Conservation (phyloP, 805 yeast genomes). For the Pichia sporocuriosa region DNA sequence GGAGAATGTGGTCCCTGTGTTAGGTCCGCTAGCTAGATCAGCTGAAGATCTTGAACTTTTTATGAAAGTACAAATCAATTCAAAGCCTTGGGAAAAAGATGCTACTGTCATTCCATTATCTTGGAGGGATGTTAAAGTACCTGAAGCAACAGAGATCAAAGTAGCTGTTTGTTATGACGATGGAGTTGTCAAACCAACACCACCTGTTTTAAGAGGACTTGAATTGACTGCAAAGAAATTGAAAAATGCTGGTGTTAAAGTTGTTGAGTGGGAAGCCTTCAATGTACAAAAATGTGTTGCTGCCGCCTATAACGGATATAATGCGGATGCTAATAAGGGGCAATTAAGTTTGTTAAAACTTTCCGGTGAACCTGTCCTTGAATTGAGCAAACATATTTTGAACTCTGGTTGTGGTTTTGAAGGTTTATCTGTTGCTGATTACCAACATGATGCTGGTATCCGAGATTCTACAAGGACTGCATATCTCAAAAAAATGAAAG, state of each 20-base stretch:
- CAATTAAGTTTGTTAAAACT: slow-evolving; percentile 40
- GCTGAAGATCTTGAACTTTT: slow-evolving; percentile 45
- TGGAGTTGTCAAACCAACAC: slow-evolving; percentile 44
- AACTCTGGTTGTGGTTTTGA: slow-evolving; percentile 50
- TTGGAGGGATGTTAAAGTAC: slow-evolving; percentile 37
- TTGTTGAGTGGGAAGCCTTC: slow-evolving; percentile 45
- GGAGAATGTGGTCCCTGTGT: slow-evolving; percentile 40
- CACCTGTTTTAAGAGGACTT: slow-evolving; percentile 39
- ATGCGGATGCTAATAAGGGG: slow-evolving; percentile 53
- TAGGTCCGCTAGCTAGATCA: slow-evolving; percentile 42
- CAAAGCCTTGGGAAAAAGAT: slow-evolving; percentile 53
- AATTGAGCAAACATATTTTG: slow-evolving; percentile 47
- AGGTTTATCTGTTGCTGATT: slow-evolving; percentile 38
- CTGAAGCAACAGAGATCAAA: slow-evolving; percentile 32
- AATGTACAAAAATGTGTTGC: slow-evolving; percentile 49
- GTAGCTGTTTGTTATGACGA: slow-evolving; percentile 44
- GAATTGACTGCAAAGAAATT: slow-evolving; percentile 44
- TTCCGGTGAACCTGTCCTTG: slow-evolving; percentile 61
- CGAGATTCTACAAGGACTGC: slow-evolving; percentile 50
- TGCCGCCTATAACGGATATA: slow-evolving; percentile 46
- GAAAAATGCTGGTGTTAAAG: slow-evolving; percentile 45
- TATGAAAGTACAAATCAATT: slow-evolving; percentile 37
- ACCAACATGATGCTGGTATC: slow-evolving; percentile 37
- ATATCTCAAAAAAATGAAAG: slow-evolving; percentile 42
- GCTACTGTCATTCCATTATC: slow-evolving; percentile 41